phyloP scores from a whole-genome alignment of 495 filamentous ascomycete genomes.

The Chaetomium cochliodes region DNA sequence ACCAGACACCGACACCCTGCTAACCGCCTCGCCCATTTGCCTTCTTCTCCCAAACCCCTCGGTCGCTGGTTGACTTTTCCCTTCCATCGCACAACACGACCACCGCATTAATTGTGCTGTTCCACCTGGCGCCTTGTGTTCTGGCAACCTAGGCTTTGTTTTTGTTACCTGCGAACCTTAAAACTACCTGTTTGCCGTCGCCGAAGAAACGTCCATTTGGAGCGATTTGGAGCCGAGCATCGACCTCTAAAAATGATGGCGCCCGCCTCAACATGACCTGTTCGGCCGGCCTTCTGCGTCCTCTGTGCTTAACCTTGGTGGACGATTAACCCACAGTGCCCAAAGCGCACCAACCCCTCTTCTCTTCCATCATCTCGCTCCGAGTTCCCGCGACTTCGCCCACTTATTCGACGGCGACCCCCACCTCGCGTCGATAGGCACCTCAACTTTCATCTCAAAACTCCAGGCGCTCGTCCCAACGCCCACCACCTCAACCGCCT shows the following conservation, averaged over 20 bases:
- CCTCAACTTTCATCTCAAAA: background rate
- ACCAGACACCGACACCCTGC: conserved; percentile 21
- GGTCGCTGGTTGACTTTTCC: conserved; percentile 7
- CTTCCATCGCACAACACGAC: conserved; percentile 13
- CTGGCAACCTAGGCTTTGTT: conserved; percentile 2
- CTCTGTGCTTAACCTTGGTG: conserved; percentile 9
- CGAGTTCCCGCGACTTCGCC: background rate
- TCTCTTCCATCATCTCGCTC: background rate
- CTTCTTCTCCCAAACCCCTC: conserved; percentile 8
- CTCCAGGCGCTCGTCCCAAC: background rate
- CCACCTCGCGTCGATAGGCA: background rate
- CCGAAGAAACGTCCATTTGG: background rate
- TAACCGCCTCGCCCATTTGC: conserved; percentile 3
- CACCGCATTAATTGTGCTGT: conserved; percentile 10
- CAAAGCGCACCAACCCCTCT: background rate
- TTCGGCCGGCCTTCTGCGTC: conserved; percentile 18
- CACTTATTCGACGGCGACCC: background rate
- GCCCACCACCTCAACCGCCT: background rate
- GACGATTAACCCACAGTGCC: conserved; percentile 11
- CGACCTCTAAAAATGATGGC: conserved; percentile 15
- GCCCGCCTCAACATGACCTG: conserved; percentile 33
- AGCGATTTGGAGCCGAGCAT: background rate
- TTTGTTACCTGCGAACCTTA: background rate
- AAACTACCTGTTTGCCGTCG: background rate
- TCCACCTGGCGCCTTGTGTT: background rate